These are phyloP conservation scores for Podaxis sp. DNA, from an alignment of 768 basidiomycete genomes.

Conservation along the genomic window DNA sequence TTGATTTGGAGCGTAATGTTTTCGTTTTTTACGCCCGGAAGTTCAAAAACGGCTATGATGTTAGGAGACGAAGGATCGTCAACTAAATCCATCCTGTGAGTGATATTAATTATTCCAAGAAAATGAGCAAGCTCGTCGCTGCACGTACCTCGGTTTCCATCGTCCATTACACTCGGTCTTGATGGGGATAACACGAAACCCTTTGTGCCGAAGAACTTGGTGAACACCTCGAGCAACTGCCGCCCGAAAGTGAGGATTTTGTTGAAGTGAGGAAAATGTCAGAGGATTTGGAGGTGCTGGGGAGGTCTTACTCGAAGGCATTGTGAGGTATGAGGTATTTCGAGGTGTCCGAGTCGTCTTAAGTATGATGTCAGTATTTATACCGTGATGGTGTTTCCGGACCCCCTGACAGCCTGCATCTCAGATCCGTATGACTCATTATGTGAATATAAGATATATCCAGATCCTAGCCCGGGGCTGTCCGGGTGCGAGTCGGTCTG, in stretches of 20 bases:
- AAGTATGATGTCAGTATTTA: slow-evolving; percentile 6
- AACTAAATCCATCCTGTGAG: slow-evolving; percentile 41
- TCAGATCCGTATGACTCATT: neutral
- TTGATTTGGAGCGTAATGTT: slow-evolving; percentile 36
- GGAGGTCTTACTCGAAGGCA: slow-evolving; percentile 12
- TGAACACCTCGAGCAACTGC: slow-evolving; percentile 27
- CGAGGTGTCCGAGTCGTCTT: neutral
- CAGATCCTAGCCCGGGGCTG: neutral
- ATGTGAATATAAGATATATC: neutral
- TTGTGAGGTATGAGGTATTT: neutral
- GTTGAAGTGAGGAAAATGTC: slow-evolving; percentile 9
- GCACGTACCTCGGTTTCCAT: slow-evolving; percentile 26
- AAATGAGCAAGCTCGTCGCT: neutral
- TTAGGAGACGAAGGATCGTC: slow-evolving; percentile 36
- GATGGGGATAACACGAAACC: slow-evolving; percentile 20
- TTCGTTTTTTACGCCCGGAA: slow-evolving; percentile 42
- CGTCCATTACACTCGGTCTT: slow-evolving; percentile 15
- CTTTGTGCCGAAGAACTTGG: slow-evolving; percentile 21
- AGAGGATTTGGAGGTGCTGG: slow-evolving; percentile 3
- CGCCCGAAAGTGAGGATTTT: slow-evolving; percentile 7
- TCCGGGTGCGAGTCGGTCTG: too few species aligned
- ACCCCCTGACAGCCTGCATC: neutral
- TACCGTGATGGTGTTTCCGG: neutral
- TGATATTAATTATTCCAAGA: neutral
- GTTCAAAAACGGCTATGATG: slow-evolving; percentile 39